Evolutionary conservation across 2,329 filamentous ascomycete species (phyloP), one percentile per base, ranked within the genome.

Genomic region (Zymoseptoria brevis): DNA sequence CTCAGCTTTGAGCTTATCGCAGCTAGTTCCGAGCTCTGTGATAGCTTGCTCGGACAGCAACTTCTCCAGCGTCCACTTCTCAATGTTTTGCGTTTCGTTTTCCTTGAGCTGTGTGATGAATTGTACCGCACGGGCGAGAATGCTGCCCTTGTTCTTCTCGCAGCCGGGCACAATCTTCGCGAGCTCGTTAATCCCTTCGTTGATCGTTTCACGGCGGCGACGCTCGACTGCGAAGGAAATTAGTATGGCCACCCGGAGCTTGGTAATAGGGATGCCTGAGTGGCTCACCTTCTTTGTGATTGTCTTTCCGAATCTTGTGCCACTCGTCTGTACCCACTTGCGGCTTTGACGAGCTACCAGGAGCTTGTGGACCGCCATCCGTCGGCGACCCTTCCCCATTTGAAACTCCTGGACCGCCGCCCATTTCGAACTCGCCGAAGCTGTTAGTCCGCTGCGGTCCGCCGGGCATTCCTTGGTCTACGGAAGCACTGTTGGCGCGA

Each of bases 91-190:
- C 16, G 88, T 85, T 73, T 96, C 93, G 67, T 96, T 95, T 73
- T 96, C 91, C 73, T 94, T 95, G 16, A 99, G 83, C 71, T 96
- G 91, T 9, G 86, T 88, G 72, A 99, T 97, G 77, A 96, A 97
- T 64, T 90, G 87, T 8, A 96, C 93, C 0, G 94, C 91, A 35
- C 93, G 89, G 72, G 95, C 89, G 45, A 99, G 80, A 64, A 99
- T 97, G 2, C 91, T 95, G 0, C 94, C 94, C 76, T 99, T 99
- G 80, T 99, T 97, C 81, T 97, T 99, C 76, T 99, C 94, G 70
- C 93, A 96, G 13, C 91, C 91, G 0, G 94, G 94, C 0, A 99
- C 94, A 66, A 99, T 96, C 78, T 96, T 97, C 66, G 93, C 90
- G 29, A 99, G 84, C 75, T 97, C 94, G 71, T 96, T 97, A 68